A percentile compares a stretch with the other conserved stretches of the same genome.
These are phyloP conservation scores for Nitzschia putrida DNA, from an alignment of 108 stramenopile genomes.

Conservation along the genomic window DNA sequence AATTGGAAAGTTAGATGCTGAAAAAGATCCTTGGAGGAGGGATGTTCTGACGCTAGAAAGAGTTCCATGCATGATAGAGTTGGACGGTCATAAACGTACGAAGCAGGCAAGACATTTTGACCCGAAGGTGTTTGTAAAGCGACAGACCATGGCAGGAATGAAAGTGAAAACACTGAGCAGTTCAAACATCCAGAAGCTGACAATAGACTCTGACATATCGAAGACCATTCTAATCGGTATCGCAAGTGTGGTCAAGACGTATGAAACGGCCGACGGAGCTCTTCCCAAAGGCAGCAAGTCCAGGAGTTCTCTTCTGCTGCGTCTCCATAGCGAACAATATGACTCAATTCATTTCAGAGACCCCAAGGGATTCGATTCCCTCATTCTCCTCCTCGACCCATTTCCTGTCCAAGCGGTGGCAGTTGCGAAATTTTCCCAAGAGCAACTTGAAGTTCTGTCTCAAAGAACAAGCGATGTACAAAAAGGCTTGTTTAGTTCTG, in stretches of 20 bases:
- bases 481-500: neutral
- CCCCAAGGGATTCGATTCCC: neutral
- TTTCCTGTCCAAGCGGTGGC: conserved; percentile 2
- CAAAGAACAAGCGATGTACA: neutral
- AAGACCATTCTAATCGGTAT: neutral
- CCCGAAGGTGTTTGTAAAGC: neutral
- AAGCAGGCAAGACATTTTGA: too few species aligned
- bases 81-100: neutral
- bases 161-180: neutral
- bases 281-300: neutral
- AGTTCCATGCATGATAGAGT: neutral
- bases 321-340: neutral
- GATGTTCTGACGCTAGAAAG: neutral
- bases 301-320: neutral
- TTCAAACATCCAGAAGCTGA: neutral
- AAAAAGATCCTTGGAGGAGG: neutral
- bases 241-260: neutral
- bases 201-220: neutral
- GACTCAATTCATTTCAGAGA: neutral
- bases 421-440: neutral
- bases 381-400: neutral
- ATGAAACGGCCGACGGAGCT: neutral
- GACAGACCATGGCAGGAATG: neutral
- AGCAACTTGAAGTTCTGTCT: neutral
- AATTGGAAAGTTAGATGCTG: neutral